phyloP scores from a whole-genome alignment of 75 land plant species.

The Adiantum capillusveneris region DNA sequence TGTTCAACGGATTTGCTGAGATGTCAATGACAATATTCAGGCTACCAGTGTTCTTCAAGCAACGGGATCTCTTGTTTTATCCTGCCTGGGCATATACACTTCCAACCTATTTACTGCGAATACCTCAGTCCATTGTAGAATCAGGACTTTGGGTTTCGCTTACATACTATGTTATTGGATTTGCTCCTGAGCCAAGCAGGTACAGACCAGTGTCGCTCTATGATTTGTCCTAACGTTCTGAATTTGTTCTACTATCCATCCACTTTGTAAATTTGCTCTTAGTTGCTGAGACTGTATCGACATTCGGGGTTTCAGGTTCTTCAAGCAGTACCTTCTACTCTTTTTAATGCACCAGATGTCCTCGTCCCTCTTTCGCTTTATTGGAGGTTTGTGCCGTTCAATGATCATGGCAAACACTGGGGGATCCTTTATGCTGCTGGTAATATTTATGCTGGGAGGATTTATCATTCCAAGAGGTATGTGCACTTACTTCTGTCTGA shows the following conservation, averaged over 20 bases:
- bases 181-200: slow-evolving; percentile 36
- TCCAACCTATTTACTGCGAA: slow-evolving; percentile 20
- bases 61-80: slow-evolving; percentile 37
- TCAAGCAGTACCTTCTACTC: slow-evolving; percentile 56
- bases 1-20: slow-evolving; percentile 48
- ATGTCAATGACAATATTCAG: slow-evolving; percentile 23
- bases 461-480: slow-evolving; percentile 70
- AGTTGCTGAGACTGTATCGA: too few species aligned
- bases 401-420: slow-evolving; percentile 86
- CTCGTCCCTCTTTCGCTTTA: slow-evolving; percentile 61
- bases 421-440: slow-evolving; percentile 63
- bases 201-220: neutral
- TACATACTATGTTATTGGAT: slow-evolving; percentile 38
- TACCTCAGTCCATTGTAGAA: slow-evolving; percentile 37
- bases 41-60: slow-evolving; percentile 46
- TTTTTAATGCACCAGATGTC: slow-evolving; percentile 86
- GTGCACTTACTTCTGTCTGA: too few species aligned
- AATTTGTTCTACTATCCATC: too few species aligned
- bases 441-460: slow-evolving; percentile 81
- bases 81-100: slow-evolving; percentile 42
- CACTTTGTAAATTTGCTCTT: too few species aligned
- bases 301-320: slow-evolving; percentile 52
- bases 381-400: slow-evolving; percentile 66
- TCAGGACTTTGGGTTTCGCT: slow-evolving; percentile 19
- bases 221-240: too few species aligned